These are phyloP conservation scores for Lichenothelia convexa DNA, from an alignment of 495 filamentous ascomycete species.

Conservation along the genomic window DNA sequence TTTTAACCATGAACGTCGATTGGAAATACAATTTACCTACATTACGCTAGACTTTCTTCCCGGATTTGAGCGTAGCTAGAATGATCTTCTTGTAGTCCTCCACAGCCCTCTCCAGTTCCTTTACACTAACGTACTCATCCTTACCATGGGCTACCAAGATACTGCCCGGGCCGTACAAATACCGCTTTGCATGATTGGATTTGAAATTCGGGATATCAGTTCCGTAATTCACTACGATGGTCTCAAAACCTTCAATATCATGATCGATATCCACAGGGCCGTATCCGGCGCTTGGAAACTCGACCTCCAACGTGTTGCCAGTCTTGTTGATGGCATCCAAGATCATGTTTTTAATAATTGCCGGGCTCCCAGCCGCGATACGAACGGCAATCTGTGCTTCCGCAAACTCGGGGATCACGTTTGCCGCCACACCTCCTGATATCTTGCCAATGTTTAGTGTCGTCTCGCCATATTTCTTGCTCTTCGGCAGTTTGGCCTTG, in stretches of 20 bases:
- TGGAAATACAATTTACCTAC: too few species aligned
- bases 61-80: conserved; percentile 9
- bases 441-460: conserved; percentile 73
- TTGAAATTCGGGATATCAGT: conserved; percentile 72
- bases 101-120: conserved; percentile 34
- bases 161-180: conserved; percentile 74
- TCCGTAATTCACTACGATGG: conserved; percentile 70
- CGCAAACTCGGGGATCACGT: conserved; percentile 67
- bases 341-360: conserved; percentile 35
- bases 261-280: conserved; percentile 57
- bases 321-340: conserved; percentile 31
- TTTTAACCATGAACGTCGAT: too few species aligned
- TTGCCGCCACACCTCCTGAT: conserved; percentile 66
- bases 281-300: conserved; percentile 40
- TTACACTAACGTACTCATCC: conserved; percentile 57
- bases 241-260: conserved; percentile 70
- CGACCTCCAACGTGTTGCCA: conserved; percentile 34
- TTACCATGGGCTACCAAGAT: conserved; percentile 82
- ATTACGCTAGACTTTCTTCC: too few species aligned
- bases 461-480: conserved; percentile 61
- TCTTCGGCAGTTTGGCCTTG: conserved; percentile 43
- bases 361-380: conserved; percentile 52
- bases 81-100: conserved; percentile 26
- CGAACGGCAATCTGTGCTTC: conserved; percentile 47
- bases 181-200: conserved; percentile 43